Percentiles rank a stretch among this genome's conserved stretches.
phyloP scores from a whole-genome alignment of 306 rosid species.

The Ziziphus jujuba region DNA sequence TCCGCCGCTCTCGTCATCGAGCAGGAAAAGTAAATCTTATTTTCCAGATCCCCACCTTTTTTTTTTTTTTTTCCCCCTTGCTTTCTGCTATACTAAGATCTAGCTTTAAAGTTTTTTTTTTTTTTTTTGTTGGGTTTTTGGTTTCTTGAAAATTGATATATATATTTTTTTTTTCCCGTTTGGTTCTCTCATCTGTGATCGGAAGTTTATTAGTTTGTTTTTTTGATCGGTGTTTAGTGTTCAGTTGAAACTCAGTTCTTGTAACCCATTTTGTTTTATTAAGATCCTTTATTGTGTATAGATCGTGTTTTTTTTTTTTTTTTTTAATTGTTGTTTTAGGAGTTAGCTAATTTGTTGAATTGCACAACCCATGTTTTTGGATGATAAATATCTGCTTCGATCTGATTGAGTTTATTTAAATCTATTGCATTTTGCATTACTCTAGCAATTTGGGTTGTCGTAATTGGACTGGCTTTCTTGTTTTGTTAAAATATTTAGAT shows the following conservation, averaged over 20 bases:
- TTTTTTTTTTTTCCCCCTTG: background rate
- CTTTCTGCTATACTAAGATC: background rate
- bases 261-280: too few relatives aligned
- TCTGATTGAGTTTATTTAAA: too few relatives aligned
- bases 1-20: slow-evolving; percentile 61
- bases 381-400: background rate
- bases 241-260: background rate
- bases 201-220: background rate
- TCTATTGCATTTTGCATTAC: too few relatives aligned
- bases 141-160: too few relatives aligned
- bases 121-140: background rate
- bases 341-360: background rate
- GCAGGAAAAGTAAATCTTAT: slow-evolving; percentile 70
- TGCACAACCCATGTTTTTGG: background rate
- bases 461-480: too few relatives aligned
- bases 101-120: too few relatives aligned
- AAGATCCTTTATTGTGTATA: background rate
- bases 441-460: too few relatives aligned
- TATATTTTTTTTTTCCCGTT: background rate
- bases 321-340: background rate
- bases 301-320: slow-evolving; percentile 4
- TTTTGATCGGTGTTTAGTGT: background rate
- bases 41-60: slow-evolving; percentile 19
- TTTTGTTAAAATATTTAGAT: too few relatives aligned
- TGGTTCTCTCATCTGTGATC: background rate